These are phyloP conservation scores for Leccinum pellstonianum DNA, from an alignment of 768 basidiomycete genomes.

Conservation along the genomic window DNA sequence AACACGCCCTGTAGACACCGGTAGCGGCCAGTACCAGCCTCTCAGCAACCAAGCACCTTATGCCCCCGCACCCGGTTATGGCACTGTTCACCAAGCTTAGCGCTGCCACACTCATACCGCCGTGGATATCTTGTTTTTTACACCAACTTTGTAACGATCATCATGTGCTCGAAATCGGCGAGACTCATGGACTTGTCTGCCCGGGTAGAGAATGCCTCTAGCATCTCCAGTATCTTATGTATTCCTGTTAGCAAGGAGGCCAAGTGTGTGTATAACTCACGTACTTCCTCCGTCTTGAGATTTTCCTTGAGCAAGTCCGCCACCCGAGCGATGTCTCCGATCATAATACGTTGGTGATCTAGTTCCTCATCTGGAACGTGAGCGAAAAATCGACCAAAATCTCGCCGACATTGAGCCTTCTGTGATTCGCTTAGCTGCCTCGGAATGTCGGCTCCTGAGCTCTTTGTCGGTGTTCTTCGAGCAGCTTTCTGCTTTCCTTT, in stretches of 20 bases:
- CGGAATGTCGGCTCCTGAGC: constrained; percentile 1
- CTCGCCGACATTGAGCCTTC: constrained; percentile 48
- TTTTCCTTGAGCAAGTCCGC: constrained; percentile 68
- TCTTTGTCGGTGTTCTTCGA: constrained; percentile 3
- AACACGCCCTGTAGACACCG: constrained; percentile 30
- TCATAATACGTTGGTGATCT: constrained; percentile 52
- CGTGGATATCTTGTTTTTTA: not conserved
- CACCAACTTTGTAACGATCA: constrained; percentile 51
- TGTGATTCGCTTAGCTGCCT: constrained; percentile 50
- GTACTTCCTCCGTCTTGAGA: constrained; percentile 71
- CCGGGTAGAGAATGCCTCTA: constrained; percentile 69
- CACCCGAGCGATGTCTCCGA: constrained; percentile 63
- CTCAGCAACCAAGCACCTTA: constrained; percentile 19
- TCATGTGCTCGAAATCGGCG: constrained; percentile 73
- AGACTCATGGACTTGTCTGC: constrained; percentile 67
- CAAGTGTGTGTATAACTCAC: constrained; percentile 14
- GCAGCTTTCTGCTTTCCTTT: constrained; percentile 13
- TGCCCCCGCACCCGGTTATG: constrained; percentile 34
- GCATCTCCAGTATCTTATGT: constrained; percentile 72
- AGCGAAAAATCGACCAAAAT: constrained; percentile 78
- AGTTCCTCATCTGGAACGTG: constrained; percentile 45
- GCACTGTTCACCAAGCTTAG: constrained; percentile 28
- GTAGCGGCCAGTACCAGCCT: constrained; percentile 39
- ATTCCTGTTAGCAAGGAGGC: constrained; percentile 1
- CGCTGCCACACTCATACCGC: not conserved